phyloP scores from a whole-genome alignment of 2,329 filamentous ascomycete genomes.

The Claviceps maximensis region DNA sequence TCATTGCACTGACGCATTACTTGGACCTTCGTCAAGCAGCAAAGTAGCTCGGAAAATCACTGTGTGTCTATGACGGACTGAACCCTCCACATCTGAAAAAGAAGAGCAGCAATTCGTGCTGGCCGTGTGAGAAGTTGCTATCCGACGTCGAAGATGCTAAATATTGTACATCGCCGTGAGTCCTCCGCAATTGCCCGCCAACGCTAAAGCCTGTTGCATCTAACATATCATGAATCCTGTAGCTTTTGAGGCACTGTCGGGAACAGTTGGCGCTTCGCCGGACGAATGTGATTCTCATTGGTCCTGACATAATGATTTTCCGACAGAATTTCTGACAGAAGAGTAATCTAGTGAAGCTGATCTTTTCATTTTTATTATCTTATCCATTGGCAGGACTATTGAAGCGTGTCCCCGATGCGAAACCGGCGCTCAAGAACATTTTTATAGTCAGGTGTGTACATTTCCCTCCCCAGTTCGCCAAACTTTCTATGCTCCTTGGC shows the following conservation, averaged over 20 bases:
- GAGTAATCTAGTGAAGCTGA: slow-evolving; percentile 65
- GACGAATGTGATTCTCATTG: slow-evolving; percentile 22
- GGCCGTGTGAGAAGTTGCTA: not conserved
- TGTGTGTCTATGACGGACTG: not conserved
- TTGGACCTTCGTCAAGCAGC: too few species aligned
- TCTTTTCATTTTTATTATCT: slow-evolving; percentile 79
- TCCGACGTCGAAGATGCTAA: slow-evolving; percentile 8
- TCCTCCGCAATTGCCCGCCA: not conserved
- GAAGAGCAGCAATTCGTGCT: not conserved
- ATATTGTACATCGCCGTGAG: slow-evolving; percentile 13
- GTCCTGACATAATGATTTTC: too few species aligned
- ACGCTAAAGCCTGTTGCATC: not conserved
- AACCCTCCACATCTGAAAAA: not conserved
- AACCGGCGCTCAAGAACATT: slow-evolving; percentile 72
- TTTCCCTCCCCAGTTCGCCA: not conserved
- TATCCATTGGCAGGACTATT: slow-evolving; percentile 81
- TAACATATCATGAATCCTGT: not conserved
- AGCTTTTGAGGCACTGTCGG: slow-evolving; percentile 24
- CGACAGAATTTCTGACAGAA: not conserved
- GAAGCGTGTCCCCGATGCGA: slow-evolving; percentile 78
- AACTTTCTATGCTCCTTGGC: not conserved
- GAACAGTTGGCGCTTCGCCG: slow-evolving; percentile 20
- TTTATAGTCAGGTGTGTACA: slow-evolving; percentile 60
- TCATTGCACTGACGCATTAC: too few species aligned
- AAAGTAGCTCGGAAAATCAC: not conserved